Percentiles rank a stretch among this genome's conserved stretches.
Evolutionary conservation across 176 grass and related monocot species (phyloP).

Genomic region (Themeda triandra): DNA sequence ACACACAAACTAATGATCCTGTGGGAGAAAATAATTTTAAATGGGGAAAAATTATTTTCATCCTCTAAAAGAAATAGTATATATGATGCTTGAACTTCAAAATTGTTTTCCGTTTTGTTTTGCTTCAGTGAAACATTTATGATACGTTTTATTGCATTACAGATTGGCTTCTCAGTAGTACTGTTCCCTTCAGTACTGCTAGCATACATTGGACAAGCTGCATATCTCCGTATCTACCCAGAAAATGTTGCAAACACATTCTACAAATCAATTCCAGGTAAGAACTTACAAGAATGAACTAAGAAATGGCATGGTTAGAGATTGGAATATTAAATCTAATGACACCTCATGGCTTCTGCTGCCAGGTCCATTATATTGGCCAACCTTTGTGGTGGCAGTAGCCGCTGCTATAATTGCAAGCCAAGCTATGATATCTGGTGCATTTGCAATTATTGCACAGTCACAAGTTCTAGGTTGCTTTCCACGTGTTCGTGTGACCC

Average conservation of each 20-base stretch:
- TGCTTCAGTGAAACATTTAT: background rate
- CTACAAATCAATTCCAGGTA: constrained; percentile 80
- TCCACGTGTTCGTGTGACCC: constrained; percentile 53
- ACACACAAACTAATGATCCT: background rate
- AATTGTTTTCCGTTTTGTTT: background rate
- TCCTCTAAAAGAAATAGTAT: background rate
- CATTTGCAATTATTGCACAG: constrained; percentile 66
- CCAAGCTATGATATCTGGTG: constrained; percentile 75
- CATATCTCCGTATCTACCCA: constrained; percentile 45
- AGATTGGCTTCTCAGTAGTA: constrained; percentile 63
- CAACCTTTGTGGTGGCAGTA: constrained; percentile 60
- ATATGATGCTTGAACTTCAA: background rate
- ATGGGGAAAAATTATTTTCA: background rate
- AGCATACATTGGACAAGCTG: constrained; percentile 64
- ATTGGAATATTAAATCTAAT: constrained; percentile 6
- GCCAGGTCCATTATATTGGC: constrained; percentile 57
- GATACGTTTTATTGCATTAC: background rate
- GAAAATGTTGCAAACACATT: constrained; percentile 55
- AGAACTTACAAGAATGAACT: background rate
- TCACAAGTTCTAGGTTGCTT: constrained; percentile 65
- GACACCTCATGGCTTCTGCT: background rate
- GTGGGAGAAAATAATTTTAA: background rate
- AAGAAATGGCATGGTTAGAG: constrained; percentile 7
- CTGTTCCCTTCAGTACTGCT: constrained; percentile 61
- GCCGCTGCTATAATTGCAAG: constrained; percentile 61